Conservation (phyloP, 2,329 filamentous ascomycete genomes). For the Trichoderma sp. region DNA sequence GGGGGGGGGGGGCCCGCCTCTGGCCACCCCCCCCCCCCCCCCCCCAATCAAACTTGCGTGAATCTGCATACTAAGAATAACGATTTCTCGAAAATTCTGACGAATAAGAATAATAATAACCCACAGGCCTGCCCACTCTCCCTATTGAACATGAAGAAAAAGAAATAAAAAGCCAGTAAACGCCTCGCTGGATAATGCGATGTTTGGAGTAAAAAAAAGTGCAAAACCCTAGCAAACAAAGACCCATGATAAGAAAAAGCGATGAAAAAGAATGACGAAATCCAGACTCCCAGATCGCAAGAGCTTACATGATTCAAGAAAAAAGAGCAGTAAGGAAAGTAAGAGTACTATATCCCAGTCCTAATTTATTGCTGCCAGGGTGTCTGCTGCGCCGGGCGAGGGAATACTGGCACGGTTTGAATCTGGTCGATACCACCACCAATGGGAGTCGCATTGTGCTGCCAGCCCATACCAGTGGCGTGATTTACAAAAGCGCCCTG, state of each 20-base stretch:
- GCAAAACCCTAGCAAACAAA: slow-evolving; percentile 20
- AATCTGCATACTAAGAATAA: slow-evolving; percentile 11
- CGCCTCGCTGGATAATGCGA: slow-evolving; percentile 31
- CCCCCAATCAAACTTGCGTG: neutral
- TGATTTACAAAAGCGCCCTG: slow-evolving; percentile 91
- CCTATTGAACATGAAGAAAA: neutral
- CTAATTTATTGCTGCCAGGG: slow-evolving; percentile 60
- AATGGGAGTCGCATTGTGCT: slow-evolving; percentile 75
- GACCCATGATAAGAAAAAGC: slow-evolving; percentile 6
- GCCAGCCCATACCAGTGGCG: slow-evolving; percentile 85
- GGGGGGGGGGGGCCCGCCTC: too few species aligned
- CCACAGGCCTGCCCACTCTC: neutral
- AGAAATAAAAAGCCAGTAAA: slow-evolving; percentile 23
- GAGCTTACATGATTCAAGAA: slow-evolving; percentile 20
- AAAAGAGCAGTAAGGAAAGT: neutral
- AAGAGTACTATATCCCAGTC: neutral
- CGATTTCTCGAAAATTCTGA: slow-evolving; percentile 8
- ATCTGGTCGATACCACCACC: slow-evolving; percentile 81
- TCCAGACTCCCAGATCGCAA: slow-evolving; percentile 24
- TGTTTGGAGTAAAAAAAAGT: slow-evolving; percentile 22
- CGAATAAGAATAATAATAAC: slow-evolving; percentile 17
- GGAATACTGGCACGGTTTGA: slow-evolving; percentile 82
- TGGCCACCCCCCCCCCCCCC: too few species aligned
- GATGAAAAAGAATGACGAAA: slow-evolving; percentile 21
- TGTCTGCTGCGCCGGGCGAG: slow-evolving; percentile 69